phyloP scores from a whole-genome alignment of 2,329 filamentous ascomycete genomes.

The Zalaria sp. region DNA sequence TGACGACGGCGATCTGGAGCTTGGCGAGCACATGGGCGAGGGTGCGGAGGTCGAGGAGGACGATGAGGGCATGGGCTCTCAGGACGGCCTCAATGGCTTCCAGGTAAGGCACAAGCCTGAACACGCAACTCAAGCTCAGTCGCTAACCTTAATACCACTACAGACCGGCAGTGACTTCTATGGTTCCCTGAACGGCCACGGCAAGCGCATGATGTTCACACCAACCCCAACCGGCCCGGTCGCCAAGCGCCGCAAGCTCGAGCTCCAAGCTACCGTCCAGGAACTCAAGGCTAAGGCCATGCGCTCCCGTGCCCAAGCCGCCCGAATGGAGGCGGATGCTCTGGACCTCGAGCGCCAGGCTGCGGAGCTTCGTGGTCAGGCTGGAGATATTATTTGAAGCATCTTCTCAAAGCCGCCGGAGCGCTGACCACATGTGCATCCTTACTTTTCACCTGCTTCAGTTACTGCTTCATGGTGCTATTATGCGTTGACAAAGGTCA shows the following conservation, averaged over 20 bases:
- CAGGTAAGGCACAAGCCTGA: not conserved
- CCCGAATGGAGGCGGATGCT: conserved; percentile 3
- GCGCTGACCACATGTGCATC: too few species aligned
- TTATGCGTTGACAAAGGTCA: too few species aligned
- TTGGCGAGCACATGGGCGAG: not conserved
- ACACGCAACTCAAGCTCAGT: not conserved
- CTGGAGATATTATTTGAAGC: not conserved
- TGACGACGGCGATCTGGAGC: not conserved
- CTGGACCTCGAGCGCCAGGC: conserved; percentile 4
- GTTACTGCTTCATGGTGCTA: too few species aligned
- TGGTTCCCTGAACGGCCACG: too few species aligned
- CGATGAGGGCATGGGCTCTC: not conserved
- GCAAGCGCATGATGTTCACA: too few species aligned
- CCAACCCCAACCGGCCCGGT: not conserved
- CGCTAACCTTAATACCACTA: not conserved
- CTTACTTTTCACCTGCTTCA: too few species aligned
- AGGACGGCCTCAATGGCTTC: not conserved
- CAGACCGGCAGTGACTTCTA: not conserved
- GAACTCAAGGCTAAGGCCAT: not conserved
- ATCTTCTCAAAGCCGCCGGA: too few species aligned
- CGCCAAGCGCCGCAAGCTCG: not conserved
- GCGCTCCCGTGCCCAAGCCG: conserved; percentile 1
- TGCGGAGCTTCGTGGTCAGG: not conserved
- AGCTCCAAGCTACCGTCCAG: not conserved
- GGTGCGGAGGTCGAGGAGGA: not conserved